A percentile compares a stretch with the other conserved stretches of the same genome.
phyloP scores from a whole-genome alignment of 371 early-diverging fungal species.

The Mucor sp. region DNA sequence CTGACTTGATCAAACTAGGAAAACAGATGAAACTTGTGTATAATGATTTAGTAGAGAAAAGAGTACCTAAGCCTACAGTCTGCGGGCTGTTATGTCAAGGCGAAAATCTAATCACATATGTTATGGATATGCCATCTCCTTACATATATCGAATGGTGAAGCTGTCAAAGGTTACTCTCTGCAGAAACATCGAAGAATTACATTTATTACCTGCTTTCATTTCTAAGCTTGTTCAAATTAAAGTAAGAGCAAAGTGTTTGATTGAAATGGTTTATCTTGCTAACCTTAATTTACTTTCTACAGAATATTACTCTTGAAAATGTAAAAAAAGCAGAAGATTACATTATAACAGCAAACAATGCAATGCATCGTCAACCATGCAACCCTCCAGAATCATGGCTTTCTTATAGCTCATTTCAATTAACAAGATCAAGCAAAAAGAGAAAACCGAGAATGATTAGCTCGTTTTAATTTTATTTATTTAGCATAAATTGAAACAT shows the following conservation, averaged over 20 bases:
- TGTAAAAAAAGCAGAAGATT: constrained; percentile 21
- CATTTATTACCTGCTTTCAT: constrained; percentile 17
- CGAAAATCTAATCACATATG: background rate
- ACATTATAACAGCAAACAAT: constrained; percentile 16
- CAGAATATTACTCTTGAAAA: constrained; percentile 23
- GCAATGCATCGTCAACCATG: constrained; percentile 14
- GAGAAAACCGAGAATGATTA: too few relatives aligned
- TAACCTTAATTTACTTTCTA: constrained; percentile 20
- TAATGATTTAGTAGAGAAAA: constrained; percentile 10
- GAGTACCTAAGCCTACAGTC: constrained; percentile 6
- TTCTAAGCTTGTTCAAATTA: constrained; percentile 21
- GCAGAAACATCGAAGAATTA: constrained; percentile 20
- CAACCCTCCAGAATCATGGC: constrained; percentile 19
- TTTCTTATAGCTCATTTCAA: constrained; percentile 16
- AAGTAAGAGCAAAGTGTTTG: constrained; percentile 22
- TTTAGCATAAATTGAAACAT: too few relatives aligned
- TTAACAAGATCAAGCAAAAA: constrained; percentile 18
- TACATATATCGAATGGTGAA: constrained; percentile 11
- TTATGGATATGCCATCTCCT: too few relatives aligned
- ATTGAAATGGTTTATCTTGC: constrained; percentile 17
- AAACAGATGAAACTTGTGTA: constrained; percentile 21
- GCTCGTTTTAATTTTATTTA: too few relatives aligned
- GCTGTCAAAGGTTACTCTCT: constrained; percentile 15
- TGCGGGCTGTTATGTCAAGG: constrained; percentile 17
- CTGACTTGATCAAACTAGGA: constrained; percentile 6